Evolutionary conservation across 371 early-diverging fungal genomes (phyloP), one percentile per base, ranked within the genome.

Genomic region (Actinomucor elegans): DNA sequence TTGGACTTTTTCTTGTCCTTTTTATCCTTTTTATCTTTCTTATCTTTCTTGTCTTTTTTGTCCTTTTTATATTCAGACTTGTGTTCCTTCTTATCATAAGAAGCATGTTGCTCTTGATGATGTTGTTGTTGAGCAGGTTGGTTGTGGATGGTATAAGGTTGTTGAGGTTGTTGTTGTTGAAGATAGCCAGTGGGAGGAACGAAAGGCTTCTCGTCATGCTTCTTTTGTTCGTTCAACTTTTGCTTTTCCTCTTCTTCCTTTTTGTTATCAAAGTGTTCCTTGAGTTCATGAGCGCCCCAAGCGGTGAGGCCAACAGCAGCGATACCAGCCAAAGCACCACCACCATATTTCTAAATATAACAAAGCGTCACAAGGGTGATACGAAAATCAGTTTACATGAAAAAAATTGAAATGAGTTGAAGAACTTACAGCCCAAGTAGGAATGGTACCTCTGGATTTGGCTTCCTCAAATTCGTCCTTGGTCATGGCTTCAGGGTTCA

Each of bases 221-320:
- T 33, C 8, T 35, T 28, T n/a, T 45, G 27, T 28, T 43, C 41
- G n/a, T n/a, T n/a, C n/a, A n/a, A n/a, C n/a, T n/a, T n/a, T 4
- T 36, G 38, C 15, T 51, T 55, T 28, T 59, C 37, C 14, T 61
- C 47, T 43, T 58, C 47, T 41, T 58, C 51, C 28, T 58, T 36
- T 27, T 62, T 62, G 9, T 57, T 38, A 12, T 64, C 64, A 38
- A 45, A 64, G 23, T 54, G 64, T 21, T 64, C 64, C 26, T 64
- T 64, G 2, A 55, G 34, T 41, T 64, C 64, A 55, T 64, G 55
- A 9, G 64, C 55, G n/a, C 64, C 64, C 64, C 64, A 64, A 31
- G 64, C 59, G 27, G 55, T 27, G 15, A 64, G 50, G 18, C 64
- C 64, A 15, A 59, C 14, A 34, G 64, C 64, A 34, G 64, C 58